Evolutionary conservation across 2,329 filamentous ascomycete species (phyloP).

Genomic region (Neopestalotiopsis sp.): DNA sequence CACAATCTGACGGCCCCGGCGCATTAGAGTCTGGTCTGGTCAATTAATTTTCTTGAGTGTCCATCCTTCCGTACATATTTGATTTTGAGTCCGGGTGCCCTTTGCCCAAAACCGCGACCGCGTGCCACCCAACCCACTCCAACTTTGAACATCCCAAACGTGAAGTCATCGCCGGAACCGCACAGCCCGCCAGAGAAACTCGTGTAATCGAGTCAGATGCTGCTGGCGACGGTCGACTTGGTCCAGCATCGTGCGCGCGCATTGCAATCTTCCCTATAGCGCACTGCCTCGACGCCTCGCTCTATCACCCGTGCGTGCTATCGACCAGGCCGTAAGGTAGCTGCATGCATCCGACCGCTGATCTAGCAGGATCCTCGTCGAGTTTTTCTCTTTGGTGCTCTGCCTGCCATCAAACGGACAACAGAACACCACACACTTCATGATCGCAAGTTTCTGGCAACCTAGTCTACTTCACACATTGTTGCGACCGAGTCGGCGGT

Average conservation of each 20-base stretch:
- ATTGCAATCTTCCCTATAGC: background rate
- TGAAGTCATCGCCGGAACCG: background rate
- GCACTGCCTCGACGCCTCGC: background rate
- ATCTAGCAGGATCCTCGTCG: background rate
- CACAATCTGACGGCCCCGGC: conserved; percentile 3
- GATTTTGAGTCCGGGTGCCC: conserved; percentile 3
- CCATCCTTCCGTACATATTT: background rate
- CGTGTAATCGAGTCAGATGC: background rate
- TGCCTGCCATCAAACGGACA: background rate
- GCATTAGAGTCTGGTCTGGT: background rate
- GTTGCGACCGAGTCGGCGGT: background rate
- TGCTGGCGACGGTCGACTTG: background rate
- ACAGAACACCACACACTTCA: background rate
- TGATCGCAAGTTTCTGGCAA: background rate
- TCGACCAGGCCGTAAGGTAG: background rate
- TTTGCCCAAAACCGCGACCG: conserved; percentile 10
- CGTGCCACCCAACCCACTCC: background rate
- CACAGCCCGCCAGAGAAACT: background rate
- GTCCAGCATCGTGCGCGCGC: background rate
- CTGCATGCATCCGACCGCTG: background rate
- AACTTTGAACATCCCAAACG: background rate
- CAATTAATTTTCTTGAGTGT: conserved; percentile 10
- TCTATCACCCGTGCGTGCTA: background rate
- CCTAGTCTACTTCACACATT: background rate
- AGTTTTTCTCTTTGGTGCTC: background rate